Base-by-base conservation (phyloP, 148 eudicot species). In the Arbutus unedo region DNA sequence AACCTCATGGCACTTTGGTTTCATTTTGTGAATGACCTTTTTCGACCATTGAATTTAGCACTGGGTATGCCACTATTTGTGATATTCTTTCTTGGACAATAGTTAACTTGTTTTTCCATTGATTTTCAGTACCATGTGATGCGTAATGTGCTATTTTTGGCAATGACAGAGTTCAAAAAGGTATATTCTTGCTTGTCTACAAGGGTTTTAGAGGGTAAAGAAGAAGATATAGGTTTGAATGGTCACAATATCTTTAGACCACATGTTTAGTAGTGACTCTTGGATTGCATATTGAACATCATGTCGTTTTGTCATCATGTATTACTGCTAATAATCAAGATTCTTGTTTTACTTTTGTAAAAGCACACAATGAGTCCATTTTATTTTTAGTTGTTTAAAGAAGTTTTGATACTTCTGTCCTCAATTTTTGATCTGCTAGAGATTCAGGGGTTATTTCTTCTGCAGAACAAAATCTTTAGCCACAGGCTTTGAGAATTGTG, bases 161-260 rank as follows among this genome's bases (percentile, higher is more conserved):
- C 91, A 23, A 90, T 71, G 93, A 95, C 95, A 45, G 98, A 95
- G 89, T 93, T 95, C 78, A 78, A 89, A 83, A 85, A 79, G 94
- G 98, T 95, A 90, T 77, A 56, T 23, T 80, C 13, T 74, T 82
- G 49, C 10, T 43, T 19, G 18, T 19, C 70, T 78, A 4, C 23
- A 11, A 67, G 38, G 73, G 68, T n/a, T 67, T 55, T 79, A 77
- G 9, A 19, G 19, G 60, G 25, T 75, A 47, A 56, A 78, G 47
- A 57, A 57, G 48, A 25, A 51, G 25, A 77, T 50, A 49, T 21
- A 75, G 54, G 78, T 48, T 75, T n/a, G 9, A 75, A 8, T 74
- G 38, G 54, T 74, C 23, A 16, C 11, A 21, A 50, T 75, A 51
- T 53, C 60, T 51, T 76, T 16, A n/a, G 41, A 79, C 41, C 54